Percentiles rank a stretch among this genome's conserved stretches.
Conservation (phyloP, 2,329 filamentous ascomycete genomes). For the Sordariomycetes sp. region DNA sequence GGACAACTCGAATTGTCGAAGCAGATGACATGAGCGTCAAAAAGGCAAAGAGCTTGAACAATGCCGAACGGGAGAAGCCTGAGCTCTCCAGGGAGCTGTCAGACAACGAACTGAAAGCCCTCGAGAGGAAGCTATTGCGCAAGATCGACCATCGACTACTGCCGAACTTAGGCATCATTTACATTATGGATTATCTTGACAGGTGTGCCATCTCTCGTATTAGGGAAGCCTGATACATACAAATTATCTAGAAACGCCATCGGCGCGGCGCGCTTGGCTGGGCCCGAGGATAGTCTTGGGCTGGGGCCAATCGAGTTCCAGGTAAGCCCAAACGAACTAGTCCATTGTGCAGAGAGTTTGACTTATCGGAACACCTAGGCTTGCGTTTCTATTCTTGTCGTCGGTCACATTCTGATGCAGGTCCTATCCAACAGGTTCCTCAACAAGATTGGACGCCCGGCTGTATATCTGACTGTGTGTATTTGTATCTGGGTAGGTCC, state of each 20-base stretch:
- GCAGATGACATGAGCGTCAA: neutral
- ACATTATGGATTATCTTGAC: constrained; percentile 51
- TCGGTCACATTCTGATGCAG: constrained; percentile 30
- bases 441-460: neutral
- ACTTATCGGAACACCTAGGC: constrained; percentile 17
- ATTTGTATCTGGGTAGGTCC: neutral
- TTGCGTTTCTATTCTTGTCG: constrained; percentile 22
- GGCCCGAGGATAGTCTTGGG: constrained; percentile 29
- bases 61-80: constrained; percentile 7
- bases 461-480: neutral
- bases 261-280: constrained; percentile 29
- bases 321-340: constrained; percentile 11
- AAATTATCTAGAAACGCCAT: constrained; percentile 23
- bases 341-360: neutral
- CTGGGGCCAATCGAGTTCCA: constrained; percentile 19
- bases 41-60: neutral
- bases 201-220: constrained; percentile 9
- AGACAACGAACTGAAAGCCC: constrained; percentile 26
- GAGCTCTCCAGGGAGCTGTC: constrained; percentile 23
- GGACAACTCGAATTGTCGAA: neutral
- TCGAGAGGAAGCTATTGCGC: constrained; percentile 39
- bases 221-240: neutral
- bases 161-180: constrained; percentile 49
- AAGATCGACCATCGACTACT: constrained; percentile 52
- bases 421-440: constrained; percentile 27